phyloP scores from a whole-genome alignment of 257 asterid genomes.

The Ilex asprella region DNA sequence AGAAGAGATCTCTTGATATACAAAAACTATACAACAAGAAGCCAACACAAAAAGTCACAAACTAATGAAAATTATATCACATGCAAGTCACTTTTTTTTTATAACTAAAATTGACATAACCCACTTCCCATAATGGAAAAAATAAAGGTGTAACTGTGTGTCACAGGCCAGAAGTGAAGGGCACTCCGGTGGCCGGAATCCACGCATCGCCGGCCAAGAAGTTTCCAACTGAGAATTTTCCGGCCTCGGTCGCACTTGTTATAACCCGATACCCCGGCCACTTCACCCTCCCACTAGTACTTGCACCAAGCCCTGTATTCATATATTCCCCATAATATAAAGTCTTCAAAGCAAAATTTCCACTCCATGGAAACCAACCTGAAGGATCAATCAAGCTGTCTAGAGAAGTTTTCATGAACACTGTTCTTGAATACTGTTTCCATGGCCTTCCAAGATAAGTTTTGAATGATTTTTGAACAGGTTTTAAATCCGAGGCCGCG shows the following conservation, averaged over 20 bases:
- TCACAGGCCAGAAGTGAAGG: conserved; percentile 45
- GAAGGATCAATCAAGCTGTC: conserved; percentile 35
- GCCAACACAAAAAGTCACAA: too few species aligned
- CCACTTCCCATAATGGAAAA: too few species aligned
- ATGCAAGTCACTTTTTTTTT: neutral
- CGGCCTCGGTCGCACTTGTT: conserved; percentile 24
- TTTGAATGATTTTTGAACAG: neutral
- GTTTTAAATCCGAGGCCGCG: conserved; percentile 21
- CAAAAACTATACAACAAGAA: neutral
- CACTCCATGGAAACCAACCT: conserved; percentile 63
- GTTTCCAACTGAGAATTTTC: conserved; percentile 32
- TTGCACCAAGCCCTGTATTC: conserved; percentile 45
- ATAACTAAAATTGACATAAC: too few species aligned
- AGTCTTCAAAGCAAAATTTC: conserved; percentile 31
- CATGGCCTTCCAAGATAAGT: conserved; percentile 62
- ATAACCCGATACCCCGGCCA: conserved; percentile 48
- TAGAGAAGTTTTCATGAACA: conserved; percentile 24
- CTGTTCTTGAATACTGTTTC: conserved; percentile 41
- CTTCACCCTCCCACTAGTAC: conserved; percentile 33
- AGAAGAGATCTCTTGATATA: neutral
- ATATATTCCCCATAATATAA: conserved; percentile 53
- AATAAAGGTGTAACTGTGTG: too few species aligned
- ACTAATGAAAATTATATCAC: neutral
- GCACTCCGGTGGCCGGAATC: conserved; percentile 54
- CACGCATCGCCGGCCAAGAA: conserved; percentile 51